Conservation (phyloP, 2,329 filamentous ascomycete species). For the Neobulgaria alba region DNA sequence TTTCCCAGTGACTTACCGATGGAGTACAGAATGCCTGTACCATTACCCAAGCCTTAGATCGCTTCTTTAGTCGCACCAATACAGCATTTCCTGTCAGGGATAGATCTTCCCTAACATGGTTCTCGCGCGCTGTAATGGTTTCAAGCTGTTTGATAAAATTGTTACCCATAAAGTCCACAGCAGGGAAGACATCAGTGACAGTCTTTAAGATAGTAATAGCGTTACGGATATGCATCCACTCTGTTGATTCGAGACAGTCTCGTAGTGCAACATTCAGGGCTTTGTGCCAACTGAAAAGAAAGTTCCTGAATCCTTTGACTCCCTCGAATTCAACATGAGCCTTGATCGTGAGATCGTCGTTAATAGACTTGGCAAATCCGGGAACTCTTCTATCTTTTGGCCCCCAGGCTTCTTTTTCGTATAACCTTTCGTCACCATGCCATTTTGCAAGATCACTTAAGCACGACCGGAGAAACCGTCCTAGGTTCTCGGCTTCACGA, state of each 20-base stretch:
- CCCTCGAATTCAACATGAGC: constrained; percentile 74
- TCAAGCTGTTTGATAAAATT: constrained; percentile 56
- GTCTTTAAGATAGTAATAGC: constrained; percentile 82
- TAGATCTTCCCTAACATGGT: constrained; percentile 60
- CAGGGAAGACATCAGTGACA: constrained; percentile 75
- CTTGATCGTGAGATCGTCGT: constrained; percentile 60
- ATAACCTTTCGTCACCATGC: constrained; percentile 69
- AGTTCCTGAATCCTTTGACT: constrained; percentile 73
- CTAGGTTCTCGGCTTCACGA: constrained; percentile 87
- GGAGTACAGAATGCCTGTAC: constrained; percentile 64
- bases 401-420: constrained; percentile 76
- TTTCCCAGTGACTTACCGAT: too few relatives aligned
- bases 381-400: constrained; percentile 53
- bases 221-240: constrained; percentile 98
- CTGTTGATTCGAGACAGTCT: constrained; percentile 68
- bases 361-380: constrained; percentile 71
- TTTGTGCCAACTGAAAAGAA: constrained; percentile 86
- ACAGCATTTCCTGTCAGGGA: constrained; percentile 66
- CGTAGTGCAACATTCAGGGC: constrained; percentile 73
- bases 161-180: constrained; percentile 78
- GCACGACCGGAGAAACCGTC: constrained; percentile 77
- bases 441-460: constrained; percentile 73
- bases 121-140: constrained; percentile 56
- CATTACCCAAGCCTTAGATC: constrained; percentile 61
- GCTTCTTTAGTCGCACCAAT: constrained; percentile 59